Percentiles rank a stretch among this genome's conserved stretches.
These are phyloP conservation scores for Yarrowia osloensis DNA, from an alignment of 805 yeast genomes.

Conservation along the genomic window DNA sequence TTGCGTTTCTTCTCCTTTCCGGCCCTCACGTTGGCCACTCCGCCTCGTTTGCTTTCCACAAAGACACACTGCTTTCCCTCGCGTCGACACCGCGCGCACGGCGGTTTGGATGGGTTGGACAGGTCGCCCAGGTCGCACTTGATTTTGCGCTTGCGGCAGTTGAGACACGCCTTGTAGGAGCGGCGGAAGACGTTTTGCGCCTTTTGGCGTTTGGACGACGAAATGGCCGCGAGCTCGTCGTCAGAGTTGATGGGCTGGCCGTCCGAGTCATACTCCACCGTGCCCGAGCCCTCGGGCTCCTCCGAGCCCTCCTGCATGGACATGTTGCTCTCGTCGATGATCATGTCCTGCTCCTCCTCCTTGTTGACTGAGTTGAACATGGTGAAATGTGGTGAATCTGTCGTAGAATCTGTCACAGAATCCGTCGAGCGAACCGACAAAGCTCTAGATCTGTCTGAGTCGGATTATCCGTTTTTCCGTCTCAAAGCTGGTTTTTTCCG, in stretches of 20 bases:
- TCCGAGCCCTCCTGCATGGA: slow-evolving; percentile 13
- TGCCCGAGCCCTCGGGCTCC: background rate
- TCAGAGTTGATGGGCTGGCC: background rate
- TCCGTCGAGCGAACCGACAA: no score
- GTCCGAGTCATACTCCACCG: slow-evolving; percentile 11
- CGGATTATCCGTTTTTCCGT: slow-evolving; percentile 4
- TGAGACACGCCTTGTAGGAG: slow-evolving; percentile 79
- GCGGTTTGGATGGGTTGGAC: slow-evolving; percentile 71
- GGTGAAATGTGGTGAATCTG: background rate
- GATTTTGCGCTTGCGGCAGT: slow-evolving; percentile 81
- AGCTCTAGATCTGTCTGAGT: no score
- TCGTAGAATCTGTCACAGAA: no score
- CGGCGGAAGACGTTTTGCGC: slow-evolving; percentile 51
- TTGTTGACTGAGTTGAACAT: slow-evolving; percentile 20
- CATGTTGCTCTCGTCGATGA: background rate
- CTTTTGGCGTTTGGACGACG: slow-evolving; percentile 24
- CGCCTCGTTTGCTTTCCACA: slow-evolving; percentile 59
- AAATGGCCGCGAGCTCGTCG: slow-evolving; percentile 11
- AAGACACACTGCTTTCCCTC: slow-evolving; percentile 82
- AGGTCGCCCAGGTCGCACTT: slow-evolving; percentile 83
- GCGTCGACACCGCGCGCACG: slow-evolving; percentile 81
- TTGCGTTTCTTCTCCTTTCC: slow-evolving; percentile 39
- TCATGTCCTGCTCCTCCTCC: slow-evolving; percentile 10
- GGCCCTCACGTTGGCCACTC: slow-evolving; percentile 45
- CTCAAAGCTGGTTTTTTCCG: no score